Evolutionary conservation across 192 early-diverging fungal species (phyloP), one percentile per base, ranked within the genome.

Genomic region (Coemansia sp.): DNA sequence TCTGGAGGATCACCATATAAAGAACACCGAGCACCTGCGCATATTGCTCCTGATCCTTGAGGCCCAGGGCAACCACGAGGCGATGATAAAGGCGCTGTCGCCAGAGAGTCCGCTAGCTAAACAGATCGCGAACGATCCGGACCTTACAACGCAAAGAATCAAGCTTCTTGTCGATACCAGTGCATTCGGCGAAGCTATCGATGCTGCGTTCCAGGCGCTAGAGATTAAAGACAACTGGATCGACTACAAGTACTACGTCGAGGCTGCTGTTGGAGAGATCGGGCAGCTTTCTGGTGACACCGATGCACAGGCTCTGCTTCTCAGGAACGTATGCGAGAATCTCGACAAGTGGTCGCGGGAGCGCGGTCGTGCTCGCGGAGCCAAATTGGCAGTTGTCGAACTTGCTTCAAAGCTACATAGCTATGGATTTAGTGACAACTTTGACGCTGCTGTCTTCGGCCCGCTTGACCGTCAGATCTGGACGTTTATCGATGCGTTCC

Each of bases 21-120:
- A 80, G 15, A 81, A 83, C 15, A 86, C 87, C 13, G 96, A 98
- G 76, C 91, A 88, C 41, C 73, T 95, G 54, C 87, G 89, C 27
- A 65, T 95, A 2, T 92, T 92, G 48, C 56, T 94, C 6, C 77
- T 87, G 40, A 82, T 94, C 20, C 78, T 95, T 7, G 75, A 88
- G 36, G 67, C 79, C 11, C 91, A 94, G 63, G 76, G 84, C 33
- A 92, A 92, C 58, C 65, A 84, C 19, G 69, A 78, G 13, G 87
- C 87, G 23, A 92, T 89, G 38, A 56, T 92, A 3, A 81, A 72
- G 1, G 67, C 91, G 4, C 48, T 95, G 27, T 59, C 55, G 8
- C 22, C 74, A 15, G 78, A 89, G 29, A 82, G 82, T 22, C 74
- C 84, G 0, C 75, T 94, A 42, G 83, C 83, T 31, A 47, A 71